These are phyloP conservation scores for Fusarium begoniae DNA, from an alignment of 2,329 filamentous ascomycete species.

Conservation along the genomic window DNA sequence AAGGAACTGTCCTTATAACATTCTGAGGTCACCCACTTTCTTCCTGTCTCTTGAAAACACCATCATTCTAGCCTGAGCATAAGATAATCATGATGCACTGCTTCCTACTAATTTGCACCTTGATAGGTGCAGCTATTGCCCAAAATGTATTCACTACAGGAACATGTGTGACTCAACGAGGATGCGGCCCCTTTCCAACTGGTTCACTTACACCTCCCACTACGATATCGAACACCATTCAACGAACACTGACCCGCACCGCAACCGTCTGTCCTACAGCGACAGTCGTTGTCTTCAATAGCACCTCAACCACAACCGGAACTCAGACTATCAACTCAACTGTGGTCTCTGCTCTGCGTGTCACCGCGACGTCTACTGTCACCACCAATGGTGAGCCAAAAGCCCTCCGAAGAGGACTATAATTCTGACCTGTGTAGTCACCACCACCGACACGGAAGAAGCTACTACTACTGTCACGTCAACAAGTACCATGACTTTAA, in stretches of 20 bases:
- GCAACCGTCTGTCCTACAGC: neutral
- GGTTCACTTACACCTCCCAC: neutral
- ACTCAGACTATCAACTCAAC: neutral
- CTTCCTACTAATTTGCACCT: neutral
- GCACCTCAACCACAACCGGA: neutral
- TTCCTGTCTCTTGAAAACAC: neutral
- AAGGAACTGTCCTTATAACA: neutral
- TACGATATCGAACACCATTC: neutral
- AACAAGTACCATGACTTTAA: neutral
- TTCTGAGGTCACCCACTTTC: neutral
- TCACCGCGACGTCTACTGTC: neutral
- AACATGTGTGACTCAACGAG: neutral
- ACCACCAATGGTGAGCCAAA: neutral
- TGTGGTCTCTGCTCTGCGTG: neutral
- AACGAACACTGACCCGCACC: neutral
- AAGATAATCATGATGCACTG: neutral
- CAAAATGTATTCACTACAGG: neutral
- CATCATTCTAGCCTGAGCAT: neutral
- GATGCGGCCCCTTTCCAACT: neutral
- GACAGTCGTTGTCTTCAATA: neutral
- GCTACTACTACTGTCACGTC: neutral
- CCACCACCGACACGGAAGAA: neutral
- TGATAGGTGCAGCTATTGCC: neutral
- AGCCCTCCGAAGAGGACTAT: accelerated
- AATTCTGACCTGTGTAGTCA: neutral